phyloP scores from a whole-genome alignment of 306 rosid species.

The Cicer arietinum region DNA sequence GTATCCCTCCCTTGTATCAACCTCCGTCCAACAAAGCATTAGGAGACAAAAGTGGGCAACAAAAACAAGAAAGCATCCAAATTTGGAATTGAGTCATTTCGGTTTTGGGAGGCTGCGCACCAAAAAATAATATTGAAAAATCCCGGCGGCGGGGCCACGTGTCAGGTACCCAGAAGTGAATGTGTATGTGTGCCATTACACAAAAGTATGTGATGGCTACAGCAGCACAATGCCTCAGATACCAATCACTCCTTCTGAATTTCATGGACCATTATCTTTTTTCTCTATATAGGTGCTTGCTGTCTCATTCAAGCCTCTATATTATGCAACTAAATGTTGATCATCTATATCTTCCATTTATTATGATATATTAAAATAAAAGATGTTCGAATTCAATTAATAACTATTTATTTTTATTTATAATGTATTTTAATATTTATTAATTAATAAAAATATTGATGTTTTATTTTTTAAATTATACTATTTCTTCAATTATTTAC shows the following conservation, averaged over 20 bases:
- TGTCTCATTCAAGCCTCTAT: constrained; percentile 14
- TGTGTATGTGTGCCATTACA: constrained; percentile 25
- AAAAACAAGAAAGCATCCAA: background rate
- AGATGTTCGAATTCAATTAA: too few relatives aligned
- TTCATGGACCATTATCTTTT: constrained; percentile 3
- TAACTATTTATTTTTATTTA: too few relatives aligned
- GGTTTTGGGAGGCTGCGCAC: background rate
- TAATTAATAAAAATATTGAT: too few relatives aligned
- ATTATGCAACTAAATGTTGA: background rate
- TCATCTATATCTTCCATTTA: too few relatives aligned
- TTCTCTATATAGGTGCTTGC: background rate
- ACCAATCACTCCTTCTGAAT: constrained; percentile 40
- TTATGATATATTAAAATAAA: too few relatives aligned
- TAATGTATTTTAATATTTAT: too few relatives aligned
- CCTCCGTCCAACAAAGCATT: too few relatives aligned
- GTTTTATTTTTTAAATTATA: too few relatives aligned
- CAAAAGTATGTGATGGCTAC: constrained; percentile 22
- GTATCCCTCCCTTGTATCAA: too few relatives aligned
- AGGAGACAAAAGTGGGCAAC: too few relatives aligned
- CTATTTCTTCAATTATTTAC: too few relatives aligned
- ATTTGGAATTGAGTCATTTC: background rate
- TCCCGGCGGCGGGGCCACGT: constrained; percentile 12
- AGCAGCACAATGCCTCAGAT: constrained; percentile 19
- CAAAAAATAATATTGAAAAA: too few relatives aligned
- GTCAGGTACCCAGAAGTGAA: constrained; percentile 31